Base-by-base conservation (phyloP, 352 stramenopile species). In the Hyaloperonospora arabidopsidis region DNA sequence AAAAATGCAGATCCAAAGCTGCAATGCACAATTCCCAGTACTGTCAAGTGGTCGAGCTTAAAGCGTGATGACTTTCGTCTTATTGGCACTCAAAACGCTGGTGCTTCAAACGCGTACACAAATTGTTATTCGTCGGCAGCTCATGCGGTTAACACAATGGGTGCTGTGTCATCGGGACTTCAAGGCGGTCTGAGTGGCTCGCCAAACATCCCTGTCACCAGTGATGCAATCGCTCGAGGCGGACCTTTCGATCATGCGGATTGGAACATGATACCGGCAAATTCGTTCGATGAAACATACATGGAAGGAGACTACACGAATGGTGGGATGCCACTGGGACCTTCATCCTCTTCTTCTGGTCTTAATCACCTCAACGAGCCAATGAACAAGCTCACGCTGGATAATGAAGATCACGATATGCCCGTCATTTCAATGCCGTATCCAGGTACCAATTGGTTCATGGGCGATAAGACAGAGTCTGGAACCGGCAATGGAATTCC, bases 261-360 rank as follows among this genome's bases (percentile, higher is more conserved):
- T 49, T 73, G 65, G 65, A 57, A 69, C 49, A 53, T 58, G 34
- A 59, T 73, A 29, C 49, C 65, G 2, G 69, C 65, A 1, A 59
- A 47, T 46, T 70, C 65, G 5, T 73, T 73, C 29, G 65, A 73
- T 45, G 65, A 73, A 14, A 67, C 65, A 21, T 73, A 67, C 54
- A 55, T 73, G 46, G 65, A 70, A 55, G 49, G 28, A 7, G 57
- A 68, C 19, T 67, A 67, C 57, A 39, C 49, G n/a, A 57, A 21
- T 22, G 39, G 49, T 15, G 52, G 49, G 1, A 57, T 68, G 34
- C 34, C 61, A 18, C 29, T 62, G 17, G 43, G n/a, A 14, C 35
- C 51, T 49, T 52, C 63, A 23, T 57, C 48, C 17, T 61, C 45
- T 5, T 46, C 32, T 34, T 47, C 55, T 50, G 45, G 45, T 48